A percentile compares a stretch with the other conserved stretches of the same genome.
These are phyloP conservation scores for Sordariomycetes sp. DNA, from an alignment of 2,329 filamentous ascomycete species.

Conservation along the genomic window DNA sequence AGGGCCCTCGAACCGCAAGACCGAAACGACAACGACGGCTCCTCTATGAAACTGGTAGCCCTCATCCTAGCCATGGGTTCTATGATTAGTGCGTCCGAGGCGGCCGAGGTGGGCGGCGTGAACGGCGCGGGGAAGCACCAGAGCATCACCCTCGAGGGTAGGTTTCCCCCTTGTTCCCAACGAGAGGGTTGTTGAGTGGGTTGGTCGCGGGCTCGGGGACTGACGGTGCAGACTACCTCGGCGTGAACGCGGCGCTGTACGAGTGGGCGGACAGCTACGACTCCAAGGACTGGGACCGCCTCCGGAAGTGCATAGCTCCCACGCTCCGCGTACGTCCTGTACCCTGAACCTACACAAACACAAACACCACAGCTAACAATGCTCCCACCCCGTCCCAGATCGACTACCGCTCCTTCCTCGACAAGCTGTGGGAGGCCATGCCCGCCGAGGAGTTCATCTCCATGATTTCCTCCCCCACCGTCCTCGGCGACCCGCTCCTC, in stretches of 20 bases:
- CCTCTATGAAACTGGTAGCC: background rate
- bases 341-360: slow-evolving; percentile 52
- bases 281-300: slow-evolving; percentile 53
- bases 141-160: slow-evolving; percentile 1
- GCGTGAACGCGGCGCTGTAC: slow-evolving; percentile 14
- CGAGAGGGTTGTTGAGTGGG: background rate
- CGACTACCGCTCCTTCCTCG: slow-evolving; percentile 58
- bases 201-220: background rate
- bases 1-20: background rate
- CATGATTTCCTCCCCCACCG: slow-evolving; percentile 45
- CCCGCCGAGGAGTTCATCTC: slow-evolving; percentile 47
- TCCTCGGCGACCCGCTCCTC: slow-evolving; percentile 50
- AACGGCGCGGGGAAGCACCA: background rate
- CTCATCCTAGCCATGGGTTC: background rate
- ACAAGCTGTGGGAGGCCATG: slow-evolving; percentile 51
- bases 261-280: slow-evolving; percentile 60
- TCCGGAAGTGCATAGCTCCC: slow-evolving; percentile 51
- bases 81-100: background rate
- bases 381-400: slow-evolving; percentile 30
- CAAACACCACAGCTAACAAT: slow-evolving; percentile 25
- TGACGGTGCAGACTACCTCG: slow-evolving; percentile 12
- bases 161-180: background rate
- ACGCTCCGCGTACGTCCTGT: slow-evolving; percentile 8
- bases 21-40: background rate
- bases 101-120: background rate